phyloP scores from a whole-genome alignment of 441 rosid species.

The Geranium incanum region DNA sequence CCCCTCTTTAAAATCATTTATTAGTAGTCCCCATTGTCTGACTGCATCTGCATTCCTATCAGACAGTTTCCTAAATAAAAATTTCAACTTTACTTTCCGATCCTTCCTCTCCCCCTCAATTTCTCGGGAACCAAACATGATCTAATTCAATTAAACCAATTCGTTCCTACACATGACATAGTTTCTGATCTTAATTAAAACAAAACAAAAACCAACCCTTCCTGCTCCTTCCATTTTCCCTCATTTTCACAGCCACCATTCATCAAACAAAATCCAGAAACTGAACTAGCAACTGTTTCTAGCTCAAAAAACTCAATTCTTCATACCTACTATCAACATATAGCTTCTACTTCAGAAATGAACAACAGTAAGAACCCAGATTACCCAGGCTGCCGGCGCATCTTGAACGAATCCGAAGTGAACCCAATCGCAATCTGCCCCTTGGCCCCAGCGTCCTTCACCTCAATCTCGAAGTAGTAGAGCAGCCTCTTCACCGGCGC shows the following conservation, averaged over 20 bases:
- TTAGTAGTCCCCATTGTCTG: too few species aligned
- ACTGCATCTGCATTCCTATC: not conserved
- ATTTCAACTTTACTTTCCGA: not conserved
- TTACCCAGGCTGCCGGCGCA: constrained; percentile 86
- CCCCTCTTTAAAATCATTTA: too few species aligned
- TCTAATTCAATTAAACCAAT: not conserved
- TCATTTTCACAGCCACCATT: constrained; percentile 1
- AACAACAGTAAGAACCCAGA: not conserved
- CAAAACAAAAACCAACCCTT: not conserved
- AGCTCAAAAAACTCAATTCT: too few species aligned
- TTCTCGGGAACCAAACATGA: constrained; percentile 7
- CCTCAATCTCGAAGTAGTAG: constrained; percentile 80
- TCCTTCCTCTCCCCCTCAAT: not conserved
- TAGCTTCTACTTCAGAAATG: not conserved
- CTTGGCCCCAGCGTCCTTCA: constrained; percentile 62
- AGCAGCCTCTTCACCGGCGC: constrained; percentile 60
- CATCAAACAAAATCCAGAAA: not conserved
- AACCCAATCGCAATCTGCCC: constrained; percentile 79
- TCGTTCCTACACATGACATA: not conserved
- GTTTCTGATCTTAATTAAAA: not conserved
- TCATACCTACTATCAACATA: not conserved
- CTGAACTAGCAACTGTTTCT: too few species aligned
- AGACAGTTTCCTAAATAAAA: not conserved
- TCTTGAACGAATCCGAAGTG: constrained; percentile 55
- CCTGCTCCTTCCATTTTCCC: not conserved